Percentiles rank a stretch among this genome's conserved stretches.
phyloP scores from a whole-genome alignment of 1,284 basidiomycete species.

The Sphaerobolus stellatus region DNA sequence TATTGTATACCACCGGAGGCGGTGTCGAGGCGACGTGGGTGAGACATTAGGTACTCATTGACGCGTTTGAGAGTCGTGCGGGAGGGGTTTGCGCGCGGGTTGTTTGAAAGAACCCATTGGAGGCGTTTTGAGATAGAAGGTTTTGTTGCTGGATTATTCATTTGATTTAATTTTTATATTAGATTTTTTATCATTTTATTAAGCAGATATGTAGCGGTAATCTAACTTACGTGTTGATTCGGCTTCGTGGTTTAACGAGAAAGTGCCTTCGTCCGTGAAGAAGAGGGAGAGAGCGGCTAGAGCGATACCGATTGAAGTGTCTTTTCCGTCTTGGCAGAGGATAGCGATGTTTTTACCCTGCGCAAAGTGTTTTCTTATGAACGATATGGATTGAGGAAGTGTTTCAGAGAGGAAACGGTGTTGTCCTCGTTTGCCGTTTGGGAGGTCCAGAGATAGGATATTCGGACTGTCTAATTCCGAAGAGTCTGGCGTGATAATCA shows the following conservation, averaged over 20 bases:
- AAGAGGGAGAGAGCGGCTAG: constrained; percentile 55
- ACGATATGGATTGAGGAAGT: constrained; percentile 50
- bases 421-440: constrained; percentile 55
- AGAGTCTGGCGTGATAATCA: neutral
- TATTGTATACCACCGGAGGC: constrained; percentile 47
- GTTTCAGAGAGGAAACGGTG: constrained; percentile 47
- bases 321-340: constrained; percentile 56
- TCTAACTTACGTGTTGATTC: constrained; percentile 17
- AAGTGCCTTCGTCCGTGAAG: constrained; percentile 54
- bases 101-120: constrained; percentile 77
- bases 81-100: constrained; percentile 73
- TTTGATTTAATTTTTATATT: constrained; percentile 13
- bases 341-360: constrained; percentile 45
- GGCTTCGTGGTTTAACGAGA: constrained; percentile 17
- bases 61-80: constrained; percentile 74
- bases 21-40: constrained; percentile 14
- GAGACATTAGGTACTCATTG: constrained; percentile 66
- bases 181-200: constrained; percentile 16
- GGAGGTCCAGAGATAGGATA: constrained; percentile 28
- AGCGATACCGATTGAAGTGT: constrained; percentile 62
- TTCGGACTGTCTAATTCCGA: neutral
- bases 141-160: constrained; percentile 44
- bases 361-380: constrained; percentile 43
- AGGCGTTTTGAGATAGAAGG: constrained; percentile 61
- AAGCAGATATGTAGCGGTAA: constrained; percentile 10